Evolutionary conservation across 257 asterid genomes (phyloP), one percentile per base, ranked within the genome.

Genomic region (Solanum phureja): DNA sequence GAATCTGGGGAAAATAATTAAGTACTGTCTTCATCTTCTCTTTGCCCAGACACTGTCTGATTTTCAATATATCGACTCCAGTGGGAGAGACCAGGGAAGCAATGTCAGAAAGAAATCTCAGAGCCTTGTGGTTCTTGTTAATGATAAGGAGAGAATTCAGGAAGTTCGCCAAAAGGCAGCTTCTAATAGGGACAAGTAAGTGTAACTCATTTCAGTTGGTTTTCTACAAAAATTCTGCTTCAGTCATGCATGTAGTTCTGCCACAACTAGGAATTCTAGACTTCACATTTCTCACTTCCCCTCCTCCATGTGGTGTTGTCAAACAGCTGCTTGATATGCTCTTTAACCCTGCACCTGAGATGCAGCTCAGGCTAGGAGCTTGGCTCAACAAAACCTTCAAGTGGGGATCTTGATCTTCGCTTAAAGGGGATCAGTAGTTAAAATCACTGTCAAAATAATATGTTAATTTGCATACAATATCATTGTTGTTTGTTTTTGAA

Each of bases 91-190:
- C 90, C 99, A 97, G 92, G 99, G 99, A 72, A 93, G 91, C 92
- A 97, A 95, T 92, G 99, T 97, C 62, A 93, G 99, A 88, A 97
- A 93, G 94, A 97, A 96, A 93, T 95, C 99, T 90, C 99, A 97
- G 90, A 91, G 95, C 91, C 94, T 97, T 86, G 98, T 97, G 72
- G 99, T 93, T 87, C 97, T 97, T 85, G 97, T 96, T 84, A 97
- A 97, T 92, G 99, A 97, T 89, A 97, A 97, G 91, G 99, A 96
- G 86, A 93, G 98, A 91, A 96, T 97, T 91, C 97, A 94, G 91
- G 99, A 97, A 95, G 99, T 93, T 90, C 98, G 99, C 77, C 95
- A 94, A 88, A 97, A 97, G 94, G 99, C 99, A 90, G 98, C 99
- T 85, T 88, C 96, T 58, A 97, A 94, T 86, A 91, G 95, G 90